Base-by-base conservation (phyloP, 2,329 filamentous ascomycete genomes). In the Coleophoma cylindrospora region DNA sequence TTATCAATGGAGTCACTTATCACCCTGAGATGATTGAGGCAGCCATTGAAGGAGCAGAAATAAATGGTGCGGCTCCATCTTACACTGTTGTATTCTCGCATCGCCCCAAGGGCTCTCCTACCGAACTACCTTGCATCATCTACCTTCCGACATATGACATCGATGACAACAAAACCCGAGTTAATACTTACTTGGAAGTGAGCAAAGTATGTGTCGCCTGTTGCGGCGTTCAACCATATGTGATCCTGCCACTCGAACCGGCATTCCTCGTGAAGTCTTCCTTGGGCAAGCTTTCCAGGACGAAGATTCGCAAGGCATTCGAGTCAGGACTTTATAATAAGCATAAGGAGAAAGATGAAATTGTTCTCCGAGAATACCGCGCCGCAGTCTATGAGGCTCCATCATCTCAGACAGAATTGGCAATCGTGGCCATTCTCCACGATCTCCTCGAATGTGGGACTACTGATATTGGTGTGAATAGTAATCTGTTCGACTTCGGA, bases 1-100 rank as follows among this genome's bases (percentile, higher is more conserved):
- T 69, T 50, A 65, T 77, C 52, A 77, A 77, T 51, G 74, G 73
- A 0, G 61, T 75, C 45, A 77, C 76, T 19, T 64, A 68, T 34
- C 54, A 51, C 22, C 62, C 68, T 0, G 47, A 61, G 3, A 70
- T 70, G 9, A 56, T 79, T 2, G 68, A 76, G 40, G 47, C 51
- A 1, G 61, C 66, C 0, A 55, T 77, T 3, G 68, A 75, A 37
- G 50, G 67, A 13, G 63, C 65, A 1, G 27, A 58, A 27, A 57
- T 65, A 21, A 17, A 62, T 34, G 51, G 59, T 4, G 19, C 65
- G 0, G 50, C 49, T 2, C 56, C 57, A n/a, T 61, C 56, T 0
- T 71, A 57, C 55, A 66, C 61, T 0, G 64, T 73, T 3, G 66
- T 69, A 11, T 80, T 80, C 64, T 63, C 53, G 1, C 49, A 55